phyloP scores from a whole-genome alignment of 805 yeast species.

The Pichia manshurica region DNA sequence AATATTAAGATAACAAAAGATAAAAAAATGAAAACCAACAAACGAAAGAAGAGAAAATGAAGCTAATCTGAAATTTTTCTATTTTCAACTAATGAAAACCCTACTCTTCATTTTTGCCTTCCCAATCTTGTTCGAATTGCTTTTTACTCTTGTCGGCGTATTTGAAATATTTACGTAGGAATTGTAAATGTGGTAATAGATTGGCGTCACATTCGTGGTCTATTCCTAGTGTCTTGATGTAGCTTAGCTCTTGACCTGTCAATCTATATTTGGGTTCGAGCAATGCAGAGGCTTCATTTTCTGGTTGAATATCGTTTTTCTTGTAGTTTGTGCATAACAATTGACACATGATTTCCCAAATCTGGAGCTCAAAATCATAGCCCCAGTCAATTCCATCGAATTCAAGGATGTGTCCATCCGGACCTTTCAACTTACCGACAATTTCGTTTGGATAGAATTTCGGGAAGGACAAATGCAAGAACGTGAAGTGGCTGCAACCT shows the following conservation, averaged over 20 bases:
- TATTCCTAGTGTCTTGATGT: conserved; percentile 23
- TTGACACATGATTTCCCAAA: conserved; percentile 36
- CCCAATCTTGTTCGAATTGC: conserved; percentile 6
- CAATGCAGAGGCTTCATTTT: conserved; percentile 17
- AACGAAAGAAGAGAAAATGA: too few relatives aligned
- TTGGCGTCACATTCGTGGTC: conserved; percentile 28
- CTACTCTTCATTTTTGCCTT: neutral
- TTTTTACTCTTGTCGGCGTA: neutral
- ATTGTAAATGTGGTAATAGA: conserved; percentile 34
- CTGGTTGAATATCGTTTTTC: conserved; percentile 2
- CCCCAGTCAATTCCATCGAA: conserved; percentile 26
- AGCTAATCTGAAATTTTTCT: too few relatives aligned
- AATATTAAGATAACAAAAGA: too few relatives aligned
- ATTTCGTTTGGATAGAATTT: conserved; percentile 34
- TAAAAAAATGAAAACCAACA: too few relatives aligned
- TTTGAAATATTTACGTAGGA: conserved; percentile 21
- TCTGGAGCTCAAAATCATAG: conserved; percentile 36
- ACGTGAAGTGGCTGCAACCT: conserved; percentile 28
- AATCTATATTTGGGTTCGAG: conserved; percentile 12
- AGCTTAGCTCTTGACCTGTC: conserved; percentile 23
- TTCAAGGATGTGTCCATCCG: conserved; percentile 29
- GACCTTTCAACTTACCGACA: neutral
- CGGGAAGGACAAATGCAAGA: conserved; percentile 60
- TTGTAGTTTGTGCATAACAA: conserved; percentile 29
- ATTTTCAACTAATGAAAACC: too few relatives aligned